Base-by-base conservation (phyloP, 495 filamentous ascomycete genomes). In the Penicillium taxi region DNA sequence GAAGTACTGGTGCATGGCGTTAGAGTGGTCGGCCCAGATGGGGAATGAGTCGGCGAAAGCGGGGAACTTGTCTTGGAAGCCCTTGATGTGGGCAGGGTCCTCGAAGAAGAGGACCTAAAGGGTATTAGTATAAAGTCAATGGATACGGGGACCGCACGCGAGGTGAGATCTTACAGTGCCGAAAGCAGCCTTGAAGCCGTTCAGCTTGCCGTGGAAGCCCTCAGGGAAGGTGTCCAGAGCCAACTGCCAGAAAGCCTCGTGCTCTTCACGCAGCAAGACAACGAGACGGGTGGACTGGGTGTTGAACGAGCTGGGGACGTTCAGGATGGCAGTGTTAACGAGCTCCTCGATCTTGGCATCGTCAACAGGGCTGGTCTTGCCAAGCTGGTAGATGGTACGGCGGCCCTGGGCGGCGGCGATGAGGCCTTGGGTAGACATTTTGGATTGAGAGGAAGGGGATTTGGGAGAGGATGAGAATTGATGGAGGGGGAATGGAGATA, bases 381-480 rank as follows among this genome's bases (percentile, higher is more conserved):
- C 60, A 19, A 77, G 59, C 23, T 59, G 41, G 51, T 74, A 73
- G 50, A 69, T 62, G 26, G 61, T 68, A 50, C 71, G 72, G 26
- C 73, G 66, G 44, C 43, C 32, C 44, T 66, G 52, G 39, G 60
- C 63, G 7, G 66, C 50, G 9, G 58, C 41, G 38, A 70, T 42
- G 35, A 72, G 63, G 31, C 52, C 27, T 12, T 61, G 55, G 20
- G 55, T 55, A 19, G 52, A 35, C 30, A 57, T 51, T 8, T 26
- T 40, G 18, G 31, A 26, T 7, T 23, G 21, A 14, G 34, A 26
- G 12, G 32, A 38, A 11, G 39, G 9, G 19, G 39, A 42, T 12
- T 29, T 26, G 72, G 69, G 61, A 69, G 41, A 82, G 74, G 81
- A 65, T 73, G 34, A 82, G 78, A 23, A 80, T 62, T 80, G 76